Percentiles rank a stretch among this genome's conserved stretches.
Evolutionary conservation across 2,329 filamentous ascomycete genomes (phyloP).

Genomic region (Ophiostoma tasmaniense): DNA sequence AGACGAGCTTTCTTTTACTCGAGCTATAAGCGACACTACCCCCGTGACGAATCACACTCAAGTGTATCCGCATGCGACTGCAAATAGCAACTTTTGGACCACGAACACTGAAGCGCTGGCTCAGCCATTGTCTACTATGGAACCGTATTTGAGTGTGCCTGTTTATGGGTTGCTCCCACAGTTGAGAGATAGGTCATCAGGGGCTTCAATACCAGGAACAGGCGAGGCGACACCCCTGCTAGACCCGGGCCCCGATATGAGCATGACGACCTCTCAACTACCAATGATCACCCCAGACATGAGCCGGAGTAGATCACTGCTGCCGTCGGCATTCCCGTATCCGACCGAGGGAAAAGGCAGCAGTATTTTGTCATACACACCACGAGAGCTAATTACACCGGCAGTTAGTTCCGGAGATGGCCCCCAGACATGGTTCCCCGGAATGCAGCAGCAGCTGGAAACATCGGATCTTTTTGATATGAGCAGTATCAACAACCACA

Average conservation of each 20-base stretch:
- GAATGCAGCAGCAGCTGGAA: not conserved
- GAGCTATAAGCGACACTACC: not conserved
- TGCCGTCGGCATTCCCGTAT: not conserved
- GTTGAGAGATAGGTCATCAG: not conserved
- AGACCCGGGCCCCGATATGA: not conserved
- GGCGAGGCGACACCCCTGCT: not conserved
- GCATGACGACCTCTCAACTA: not conserved
- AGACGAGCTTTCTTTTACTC: not conserved
- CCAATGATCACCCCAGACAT: not conserved
- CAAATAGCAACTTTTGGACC: not conserved
- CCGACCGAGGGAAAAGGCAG: not conserved
- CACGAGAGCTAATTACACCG: not conserved
- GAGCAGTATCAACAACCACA: not conserved
- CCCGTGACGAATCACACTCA: not conserved
- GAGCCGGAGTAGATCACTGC: not conserved
- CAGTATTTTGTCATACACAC: not conserved
- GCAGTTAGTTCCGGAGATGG: not conserved
- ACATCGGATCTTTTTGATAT: not conserved
- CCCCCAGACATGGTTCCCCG: not conserved
- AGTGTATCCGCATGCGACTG: not conserved
- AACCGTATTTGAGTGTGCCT: not conserved
- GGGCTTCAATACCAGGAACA: not conserved
- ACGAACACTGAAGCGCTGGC: not conserved
- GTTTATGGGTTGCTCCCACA: not conserved
- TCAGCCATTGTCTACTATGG: not conserved